These are phyloP conservation scores for Stentor roeselii DNA, from an alignment of 73 alveolate species.

Conservation along the genomic window DNA sequence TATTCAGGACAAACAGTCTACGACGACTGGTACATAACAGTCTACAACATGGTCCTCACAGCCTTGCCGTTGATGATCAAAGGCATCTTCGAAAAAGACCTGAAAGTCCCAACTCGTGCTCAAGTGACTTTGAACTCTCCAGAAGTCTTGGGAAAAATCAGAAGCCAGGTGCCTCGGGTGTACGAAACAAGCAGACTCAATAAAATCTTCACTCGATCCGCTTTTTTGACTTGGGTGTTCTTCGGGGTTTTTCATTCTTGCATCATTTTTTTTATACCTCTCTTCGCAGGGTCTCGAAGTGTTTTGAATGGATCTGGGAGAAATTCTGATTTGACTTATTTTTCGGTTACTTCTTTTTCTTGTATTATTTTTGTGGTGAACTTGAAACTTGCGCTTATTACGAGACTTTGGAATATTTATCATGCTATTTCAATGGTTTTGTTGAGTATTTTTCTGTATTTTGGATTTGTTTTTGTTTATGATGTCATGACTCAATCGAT, in stretches of 20 bases:
- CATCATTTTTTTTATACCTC: slow-evolving; percentile 29
- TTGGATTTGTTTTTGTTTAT: background rate
- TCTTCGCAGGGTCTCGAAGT: slow-evolving; percentile 17
- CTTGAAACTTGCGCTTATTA: slow-evolving; percentile 31
- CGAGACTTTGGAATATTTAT: slow-evolving; percentile 30
- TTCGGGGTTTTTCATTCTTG: slow-evolving; percentile 30
- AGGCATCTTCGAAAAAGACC: slow-evolving; percentile 88
- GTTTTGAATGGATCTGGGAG: slow-evolving; percentile 32
- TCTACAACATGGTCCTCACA: slow-evolving; percentile 92
- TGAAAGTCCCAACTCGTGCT: slow-evolving; percentile 28
- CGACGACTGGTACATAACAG: slow-evolving; percentile 89
- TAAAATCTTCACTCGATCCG: slow-evolving; percentile 34
- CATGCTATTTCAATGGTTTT: background rate
- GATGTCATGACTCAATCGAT: background rate
- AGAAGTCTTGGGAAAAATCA: slow-evolving; percentile 27
- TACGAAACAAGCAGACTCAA: slow-evolving; percentile 41
- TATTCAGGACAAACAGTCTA: slow-evolving; percentile 81
- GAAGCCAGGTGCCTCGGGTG: slow-evolving; percentile 34
- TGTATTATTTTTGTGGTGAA: slow-evolving; percentile 43
- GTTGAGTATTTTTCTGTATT: background rate
- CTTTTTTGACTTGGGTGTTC: slow-evolving; percentile 34
- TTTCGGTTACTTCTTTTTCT: slow-evolving; percentile 36
- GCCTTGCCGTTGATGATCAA: slow-evolving; percentile 87
- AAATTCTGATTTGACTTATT: slow-evolving; percentile 24
- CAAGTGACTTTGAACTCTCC: slow-evolving; percentile 27